These are phyloP conservation scores for Pichia kluyveri DNA, from an alignment of 805 yeast species.

Conservation along the genomic window DNA sequence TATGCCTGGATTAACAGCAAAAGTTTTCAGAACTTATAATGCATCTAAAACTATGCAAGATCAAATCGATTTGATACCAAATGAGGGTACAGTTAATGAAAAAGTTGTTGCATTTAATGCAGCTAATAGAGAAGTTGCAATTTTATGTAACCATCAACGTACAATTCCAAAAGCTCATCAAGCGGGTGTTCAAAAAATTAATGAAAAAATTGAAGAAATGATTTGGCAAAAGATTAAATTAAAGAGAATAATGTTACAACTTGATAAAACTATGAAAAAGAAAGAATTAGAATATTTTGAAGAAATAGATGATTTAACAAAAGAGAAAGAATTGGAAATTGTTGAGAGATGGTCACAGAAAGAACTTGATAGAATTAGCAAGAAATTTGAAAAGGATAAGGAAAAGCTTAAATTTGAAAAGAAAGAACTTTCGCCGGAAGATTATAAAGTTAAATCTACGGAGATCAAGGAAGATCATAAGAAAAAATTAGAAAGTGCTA, in stretches of 20 bases:
- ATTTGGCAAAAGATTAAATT: slow-evolving; percentile 74
- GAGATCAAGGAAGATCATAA: slow-evolving; percentile 49
- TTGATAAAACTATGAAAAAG: slow-evolving; percentile 45
- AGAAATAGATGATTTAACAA: slow-evolving; percentile 57
- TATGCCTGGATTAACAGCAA: slow-evolving; percentile 91
- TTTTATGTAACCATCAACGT: slow-evolving; percentile 94
- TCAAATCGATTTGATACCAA: slow-evolving; percentile 75
- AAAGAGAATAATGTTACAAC: slow-evolving; percentile 58
- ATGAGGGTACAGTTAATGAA: slow-evolving; percentile 81
- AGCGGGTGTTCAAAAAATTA: slow-evolving; percentile 67
- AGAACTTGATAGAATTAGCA: slow-evolving; percentile 54
- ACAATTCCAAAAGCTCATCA: slow-evolving; percentile 83
- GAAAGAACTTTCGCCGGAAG: slow-evolving; percentile 42
- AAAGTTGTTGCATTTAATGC: slow-evolving; percentile 85
- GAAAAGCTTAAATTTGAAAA: slow-evolving; percentile 61
- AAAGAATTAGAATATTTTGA: slow-evolving; percentile 52
- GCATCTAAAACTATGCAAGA: slow-evolving; percentile 97
- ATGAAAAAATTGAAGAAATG: slow-evolving; percentile 69
- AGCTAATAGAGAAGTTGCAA: slow-evolving; percentile 92
- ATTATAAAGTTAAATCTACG: slow-evolving; percentile 39
- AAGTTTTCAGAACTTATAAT: slow-evolving; percentile 94
- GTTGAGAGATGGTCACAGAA: slow-evolving; percentile 53
- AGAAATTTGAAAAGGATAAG: slow-evolving; percentile 66
- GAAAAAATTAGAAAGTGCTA: slow-evolving; percentile 43
- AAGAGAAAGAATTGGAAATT: slow-evolving; percentile 53